Evolutionary conservation across 106 monocot species (phyloP), one percentile per base, ranked within the genome.

Genomic region (Phalaenopsis equestris): DNA sequence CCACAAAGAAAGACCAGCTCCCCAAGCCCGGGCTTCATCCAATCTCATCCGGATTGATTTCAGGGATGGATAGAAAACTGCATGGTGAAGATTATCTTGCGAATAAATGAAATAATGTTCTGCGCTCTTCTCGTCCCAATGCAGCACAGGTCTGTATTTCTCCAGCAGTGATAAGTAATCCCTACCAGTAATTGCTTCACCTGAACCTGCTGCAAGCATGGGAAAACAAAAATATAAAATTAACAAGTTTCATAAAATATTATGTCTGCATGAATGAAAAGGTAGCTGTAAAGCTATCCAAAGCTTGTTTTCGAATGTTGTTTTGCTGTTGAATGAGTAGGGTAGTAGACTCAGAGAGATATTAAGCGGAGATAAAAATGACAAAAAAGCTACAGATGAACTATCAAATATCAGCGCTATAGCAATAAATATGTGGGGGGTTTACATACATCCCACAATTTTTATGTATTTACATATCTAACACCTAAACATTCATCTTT

Each of bases 41-140:
- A 97, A 68, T 1, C 96, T 86, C 81, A 73, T 36, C 8, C 90
- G 94, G 45, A 97, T 85, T 5, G 96, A 97, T 86, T 87, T 80
- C 78, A 89, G 65, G 1, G 96, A 87, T 55, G 96, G 96, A 70
- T 92, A 97, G 73, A 97, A 97, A 45, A 97, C 94, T 1, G 82
- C 92, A 82, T 89, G 94, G 70, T 75, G 87, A 15, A 79, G 46
- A 76, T 85, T 88, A 52, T 89, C 77, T 30, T 83, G 55, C 11
- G 88, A 78, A 72, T 97, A 97, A 38, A 92, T 55, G 81, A 92
- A 92, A 72, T 81, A 94, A 78, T 97, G 96, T 84, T 97, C 96
- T 0, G 85, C 84, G 38, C 96, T 94, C 65, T 81, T 93, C 58
- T 90, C 86, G 30, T 96, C 96, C 96, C 96, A 96, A 30, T n/a